Base-by-base conservation (phyloP, 139 green algal genomes). In the Auxenochlorella protothecoides region DNA sequence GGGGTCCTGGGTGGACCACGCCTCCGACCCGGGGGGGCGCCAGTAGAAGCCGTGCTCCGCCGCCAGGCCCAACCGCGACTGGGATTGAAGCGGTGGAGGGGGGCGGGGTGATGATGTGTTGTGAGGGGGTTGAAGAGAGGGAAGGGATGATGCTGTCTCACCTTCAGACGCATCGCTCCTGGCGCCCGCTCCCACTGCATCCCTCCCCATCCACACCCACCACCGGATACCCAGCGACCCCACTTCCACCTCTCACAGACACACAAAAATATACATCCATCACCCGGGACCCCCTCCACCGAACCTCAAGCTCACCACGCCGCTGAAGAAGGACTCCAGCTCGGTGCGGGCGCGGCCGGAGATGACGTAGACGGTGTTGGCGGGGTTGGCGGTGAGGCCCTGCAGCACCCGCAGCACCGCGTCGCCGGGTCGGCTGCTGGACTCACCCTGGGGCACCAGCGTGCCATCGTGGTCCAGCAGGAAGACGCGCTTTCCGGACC, bases 381-480 rank as follows among this genome's bases (percentile, higher is more conserved):
- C 55, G 0, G 81, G 69, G 81, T 98, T 91, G 7, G 71, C 73
- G 11, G 76, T 85, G 44, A 98, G 85, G 53, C 61, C 76, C 5
- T 74, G 68, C 66, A 98, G 81, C 74, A 90, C 71, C 13, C 52
- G 13, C 52, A 79, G 55, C 53, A 80, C 70, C 12, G 57, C 16
- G 59, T 74, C 62, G 3, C 63, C 68, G 55, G 88, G 89, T 6
- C 73, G 74, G 59, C 69, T 76, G 67, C 80, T 80, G 74, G 92
- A 87, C 68, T 72, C 80, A 64, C 61, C 78, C 53, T 83, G 79
- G 51, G 81, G 72, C 59, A 93, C 89, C 16, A 99, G 89, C 9
- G 94, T 99, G 70, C 94, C 94, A 79, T 99, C 94, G 74, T 99
- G 97, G 81, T 99, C 94, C 60, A 98, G 84, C 75, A 99, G 79